A percentile compares a stretch with the other conserved stretches of the same genome.
Evolutionary conservation across 2,329 filamentous ascomycete species (phyloP).

Genomic region (Aspergillus ochraceoroseus): DNA sequence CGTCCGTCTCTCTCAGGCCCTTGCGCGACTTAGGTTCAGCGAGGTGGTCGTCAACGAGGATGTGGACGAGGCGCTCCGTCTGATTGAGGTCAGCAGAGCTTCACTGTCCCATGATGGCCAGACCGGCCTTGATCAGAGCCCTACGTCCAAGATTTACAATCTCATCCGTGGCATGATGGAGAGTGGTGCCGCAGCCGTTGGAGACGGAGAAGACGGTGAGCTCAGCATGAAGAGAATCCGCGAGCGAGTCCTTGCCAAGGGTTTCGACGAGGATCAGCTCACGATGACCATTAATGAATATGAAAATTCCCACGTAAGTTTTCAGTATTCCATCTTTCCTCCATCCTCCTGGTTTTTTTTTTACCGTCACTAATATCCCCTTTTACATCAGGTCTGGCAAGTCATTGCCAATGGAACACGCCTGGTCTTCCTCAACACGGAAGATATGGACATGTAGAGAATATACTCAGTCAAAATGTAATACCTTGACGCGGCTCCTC

Average conservation of each 20-base stretch:
- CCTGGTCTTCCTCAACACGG: conserved; percentile 64
- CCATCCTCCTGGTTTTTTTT: not conserved
- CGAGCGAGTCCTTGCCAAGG: conserved; percentile 89
- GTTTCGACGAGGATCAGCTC: conserved; percentile 93
- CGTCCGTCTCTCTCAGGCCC: conserved; percentile 85
- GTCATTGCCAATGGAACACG: conserved; percentile 65
- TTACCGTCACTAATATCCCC: conserved; percentile 36
- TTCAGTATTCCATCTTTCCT: conserved; percentile 6
- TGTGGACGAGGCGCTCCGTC: conserved; percentile 86
- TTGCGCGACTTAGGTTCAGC: conserved; percentile 86
- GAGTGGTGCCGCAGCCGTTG: conserved; percentile 72
- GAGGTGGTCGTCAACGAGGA: conserved; percentile 82
- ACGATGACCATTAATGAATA: conserved; percentile 84
- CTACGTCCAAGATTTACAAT: conserved; percentile 89
- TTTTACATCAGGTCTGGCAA: conserved; percentile 66
- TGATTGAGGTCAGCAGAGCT: conserved; percentile 91
- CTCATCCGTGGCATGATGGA: conserved; percentile 85
- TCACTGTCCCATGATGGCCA: conserved; percentile 70
- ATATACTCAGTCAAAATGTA: not conserved
- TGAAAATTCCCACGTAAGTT: conserved; percentile 77
- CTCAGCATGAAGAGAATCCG: conserved; percentile 82
- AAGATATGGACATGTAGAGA: conserved; percentile 49
- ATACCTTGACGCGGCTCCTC: not conserved
- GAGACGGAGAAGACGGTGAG: conserved; percentile 67
- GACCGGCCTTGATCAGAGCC: conserved; percentile 64